Evolutionary conservation across 495 filamentous ascomycete genomes (phyloP), one percentile per base, ranked within the genome.

Genomic region (Niebla homalea): DNA sequence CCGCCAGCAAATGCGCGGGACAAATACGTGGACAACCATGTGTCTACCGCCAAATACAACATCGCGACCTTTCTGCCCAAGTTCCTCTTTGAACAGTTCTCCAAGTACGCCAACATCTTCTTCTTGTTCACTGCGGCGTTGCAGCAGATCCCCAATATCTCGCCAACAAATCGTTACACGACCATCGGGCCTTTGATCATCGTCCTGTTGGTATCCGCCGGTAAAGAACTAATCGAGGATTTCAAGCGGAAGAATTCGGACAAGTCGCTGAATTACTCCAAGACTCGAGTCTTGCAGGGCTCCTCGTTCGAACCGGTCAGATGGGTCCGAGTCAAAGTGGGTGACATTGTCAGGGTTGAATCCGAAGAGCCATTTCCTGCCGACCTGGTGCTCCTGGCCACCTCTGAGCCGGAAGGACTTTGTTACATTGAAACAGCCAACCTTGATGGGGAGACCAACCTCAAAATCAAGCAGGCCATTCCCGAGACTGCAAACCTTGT

Each of bases 391-490:
- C 68, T 99, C 25, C 70, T 97, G 54, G 89, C 93, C 14, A 92
- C 86, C 48, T 97, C 93, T 5, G 93, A 99, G 64, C 93, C 93
- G 2, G 93, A 99, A 67, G 93, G 93, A 53, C 64, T 99, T 49
- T 99, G 93, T 65, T 99, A 99, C 60, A 99, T 97, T 59, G 93
- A 99, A 71, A 99, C 93, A 0, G 92, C 93, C 26, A 99, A 99
- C 62, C 69, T 99, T 48, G 93, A 99, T 58, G 93, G 93, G 49
- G 93, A 99, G 65, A 99, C 93, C 18, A 99, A 99, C 61, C 70
- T 99, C 50, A 99, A 99, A 64, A 94, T 99, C 67, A 99, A 99
- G 68, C 93, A 99, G 70, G 89, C 83, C 25, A 84, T 96, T 46
- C 92, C 93, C 2, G 93, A 99, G 69, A 97, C 93, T 1, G 80